A percentile compares a stretch with the other conserved stretches of the same genome.
Evolutionary conservation across 176 grass and related monocot genomes (phyloP).

Genomic region (Triticum timopheevii): DNA sequence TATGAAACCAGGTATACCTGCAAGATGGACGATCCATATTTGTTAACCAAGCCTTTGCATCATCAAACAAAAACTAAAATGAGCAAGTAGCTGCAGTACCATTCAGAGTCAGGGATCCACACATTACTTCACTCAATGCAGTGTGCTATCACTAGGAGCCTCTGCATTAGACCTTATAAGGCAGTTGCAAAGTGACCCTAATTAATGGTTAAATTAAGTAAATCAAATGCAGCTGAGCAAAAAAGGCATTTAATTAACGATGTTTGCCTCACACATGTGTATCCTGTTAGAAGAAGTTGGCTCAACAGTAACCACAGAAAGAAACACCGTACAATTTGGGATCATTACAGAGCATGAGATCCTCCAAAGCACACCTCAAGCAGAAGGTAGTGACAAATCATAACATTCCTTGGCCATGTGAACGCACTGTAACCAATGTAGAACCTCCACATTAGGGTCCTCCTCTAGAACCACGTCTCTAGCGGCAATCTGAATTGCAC

Average conservation of each 20-base stretch:
- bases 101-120: slow-evolving; percentile 8
- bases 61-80: slow-evolving; percentile 13
- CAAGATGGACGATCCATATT: slow-evolving; percentile 8
- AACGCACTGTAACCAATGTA: slow-evolving; percentile 80
- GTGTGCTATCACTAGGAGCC: background rate
- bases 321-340: background rate
- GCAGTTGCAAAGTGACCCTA: background rate
- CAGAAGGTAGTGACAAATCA: slow-evolving; percentile 24
- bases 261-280: background rate
- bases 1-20: background rate
- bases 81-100: slow-evolving; percentile 3
- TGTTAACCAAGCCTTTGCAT: slow-evolving; percentile 15
- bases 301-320: background rate
- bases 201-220: background rate
- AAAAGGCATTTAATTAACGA: background rate
- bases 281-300: slow-evolving; percentile 1
- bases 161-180: slow-evolving; percentile 1
- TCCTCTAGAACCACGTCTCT: slow-evolving; percentile 70
- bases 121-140: background rate
- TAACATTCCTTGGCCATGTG: slow-evolving; percentile 64
- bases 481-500: slow-evolving; percentile 59
- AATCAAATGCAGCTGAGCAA: background rate
- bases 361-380: background rate
- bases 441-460: slow-evolving; percentile 69
- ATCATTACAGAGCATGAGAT: slow-evolving; percentile 17